Base-by-base conservation (phyloP, 192 early-diverging fungal species). In the Coemansia sp. region DNA sequence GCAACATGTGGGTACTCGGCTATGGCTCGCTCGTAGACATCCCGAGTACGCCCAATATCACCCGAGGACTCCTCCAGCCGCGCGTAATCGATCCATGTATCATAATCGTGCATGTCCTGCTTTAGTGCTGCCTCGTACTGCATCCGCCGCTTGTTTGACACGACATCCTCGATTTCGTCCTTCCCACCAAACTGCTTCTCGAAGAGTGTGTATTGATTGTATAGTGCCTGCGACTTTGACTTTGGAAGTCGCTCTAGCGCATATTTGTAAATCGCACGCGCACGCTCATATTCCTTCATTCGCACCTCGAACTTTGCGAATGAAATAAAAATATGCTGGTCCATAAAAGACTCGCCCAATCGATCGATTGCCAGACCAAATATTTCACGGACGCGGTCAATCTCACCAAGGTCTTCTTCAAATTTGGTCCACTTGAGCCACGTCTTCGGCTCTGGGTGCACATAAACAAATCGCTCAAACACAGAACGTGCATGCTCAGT, bases 381-480 rank as follows among this genome's bases (percentile, higher is more conserved):
- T 44, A 99, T 93, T 28, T 90, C 90, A 30, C 97, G 88, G 38
- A 62, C 74, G 48, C 68, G 73, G 85, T 92, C 91, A 5, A 83
- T 62, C 21, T 88, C 82, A 14, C 88, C 89, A 28, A 88, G 83
- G 5, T 87, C 83, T 66, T 99, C 95, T 77, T 98, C 97, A 80
- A 97, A 99, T 69, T 89, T 88, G 5, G 94, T 87, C 92, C 93
- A 99, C 70, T 92, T 92, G 52, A 99, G 85, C 96, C 97, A 99
- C 69, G 96, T 90, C 54, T 92, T 91, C 5, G 96, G 89, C 41
- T 95, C 85, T 5, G 96, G 97, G 65, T 97, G 93, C 26, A 90
- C 82, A 64, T 85, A 84, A 7, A 98, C 93, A 67, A 98, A 92
- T 30, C 96, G 79, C 68, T 90, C 86, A 73, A 89, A 94, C 18